phyloP scores from a whole-genome alignment of 2,329 filamentous ascomycete species.

The Xylariales sp. region DNA sequence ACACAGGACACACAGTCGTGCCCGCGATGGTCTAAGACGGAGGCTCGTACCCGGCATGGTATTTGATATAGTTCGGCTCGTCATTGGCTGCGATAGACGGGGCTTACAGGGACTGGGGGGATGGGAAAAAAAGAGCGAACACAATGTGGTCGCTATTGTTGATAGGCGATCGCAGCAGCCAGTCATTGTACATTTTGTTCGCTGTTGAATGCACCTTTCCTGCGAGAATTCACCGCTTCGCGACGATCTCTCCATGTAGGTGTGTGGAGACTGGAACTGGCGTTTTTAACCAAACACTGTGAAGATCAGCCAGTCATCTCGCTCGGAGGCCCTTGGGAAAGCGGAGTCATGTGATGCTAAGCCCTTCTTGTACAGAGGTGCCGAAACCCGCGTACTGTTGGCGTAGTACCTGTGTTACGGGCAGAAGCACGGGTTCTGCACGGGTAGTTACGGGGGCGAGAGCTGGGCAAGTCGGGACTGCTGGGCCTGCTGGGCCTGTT shows the following conservation, averaged over 20 bases:
- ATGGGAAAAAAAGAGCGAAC: conserved; percentile 4
- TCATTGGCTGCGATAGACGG: conserved; percentile 17
- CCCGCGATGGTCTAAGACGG: neutral
- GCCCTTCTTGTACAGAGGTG: conserved; percentile 2
- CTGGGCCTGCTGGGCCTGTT: neutral
- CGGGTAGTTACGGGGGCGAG: neutral
- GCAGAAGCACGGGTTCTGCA: no score
- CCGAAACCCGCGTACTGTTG: conserved; percentile 15
- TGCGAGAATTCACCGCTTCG: conserved; percentile 24
- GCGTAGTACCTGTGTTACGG: no score
- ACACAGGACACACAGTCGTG: neutral
- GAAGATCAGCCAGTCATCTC: conserved; percentile 20
- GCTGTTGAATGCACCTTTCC: neutral
- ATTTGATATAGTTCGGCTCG: neutral
- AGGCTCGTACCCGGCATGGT: neutral
- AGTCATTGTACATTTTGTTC: neutral
- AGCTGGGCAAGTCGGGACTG: no score
- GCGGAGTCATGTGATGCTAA: conserved; percentile 23
- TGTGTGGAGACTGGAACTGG: conserved; percentile 20
- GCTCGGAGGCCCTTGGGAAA: conserved; percentile 3
- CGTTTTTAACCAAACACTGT: conserved; percentile 23
- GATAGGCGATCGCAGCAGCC: conserved; percentile 2
- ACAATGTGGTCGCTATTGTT: neutral
- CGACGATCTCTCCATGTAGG: conserved; percentile 24
- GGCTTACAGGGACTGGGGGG: neutral